Conservation (phyloP, 164 flowering plant species). For the Euptelea pleiosperma region DNA sequence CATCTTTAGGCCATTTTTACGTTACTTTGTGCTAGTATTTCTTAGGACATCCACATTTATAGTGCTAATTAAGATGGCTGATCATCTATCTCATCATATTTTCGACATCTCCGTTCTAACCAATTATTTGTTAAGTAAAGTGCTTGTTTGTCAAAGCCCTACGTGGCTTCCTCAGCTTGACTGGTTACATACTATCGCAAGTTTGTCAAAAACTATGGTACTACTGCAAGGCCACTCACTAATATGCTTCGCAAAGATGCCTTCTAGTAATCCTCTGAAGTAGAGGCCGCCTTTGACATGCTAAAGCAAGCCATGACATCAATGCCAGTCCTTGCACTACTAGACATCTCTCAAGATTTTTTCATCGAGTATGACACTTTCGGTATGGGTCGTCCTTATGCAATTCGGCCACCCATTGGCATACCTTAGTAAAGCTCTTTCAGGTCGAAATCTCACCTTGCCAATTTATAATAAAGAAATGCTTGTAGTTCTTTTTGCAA, state of each 20-base stretch:
- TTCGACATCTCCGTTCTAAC: not conserved
- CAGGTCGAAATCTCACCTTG: not conserved
- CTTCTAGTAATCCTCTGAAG: not conserved
- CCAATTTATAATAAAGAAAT: not conserved
- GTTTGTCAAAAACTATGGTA: too few species aligned
- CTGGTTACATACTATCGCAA: too few species aligned
- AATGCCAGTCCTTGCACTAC: not conserved
- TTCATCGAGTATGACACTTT: too few species aligned
- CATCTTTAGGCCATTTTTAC: not conserved
- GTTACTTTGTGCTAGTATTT: not conserved
- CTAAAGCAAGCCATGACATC: too few species aligned
- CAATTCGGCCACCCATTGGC: not conserved
- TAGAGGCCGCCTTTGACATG: not conserved
- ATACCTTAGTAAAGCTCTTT: not conserved
- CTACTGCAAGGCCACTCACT: too few species aligned
- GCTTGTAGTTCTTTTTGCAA: not conserved
- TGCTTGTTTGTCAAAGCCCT: not conserved
- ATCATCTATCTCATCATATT: not conserved
- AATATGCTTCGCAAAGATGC: not conserved
- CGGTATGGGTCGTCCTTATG: not conserved
- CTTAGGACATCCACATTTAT: not conserved
- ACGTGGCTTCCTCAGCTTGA: not conserved
- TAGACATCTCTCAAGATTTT: not conserved
- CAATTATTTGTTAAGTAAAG: not conserved
- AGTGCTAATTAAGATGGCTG: too few species aligned